Evolutionary conservation across 1,284 basidiomycete genomes (phyloP).

Genomic region (Ustilago tritici): DNA sequence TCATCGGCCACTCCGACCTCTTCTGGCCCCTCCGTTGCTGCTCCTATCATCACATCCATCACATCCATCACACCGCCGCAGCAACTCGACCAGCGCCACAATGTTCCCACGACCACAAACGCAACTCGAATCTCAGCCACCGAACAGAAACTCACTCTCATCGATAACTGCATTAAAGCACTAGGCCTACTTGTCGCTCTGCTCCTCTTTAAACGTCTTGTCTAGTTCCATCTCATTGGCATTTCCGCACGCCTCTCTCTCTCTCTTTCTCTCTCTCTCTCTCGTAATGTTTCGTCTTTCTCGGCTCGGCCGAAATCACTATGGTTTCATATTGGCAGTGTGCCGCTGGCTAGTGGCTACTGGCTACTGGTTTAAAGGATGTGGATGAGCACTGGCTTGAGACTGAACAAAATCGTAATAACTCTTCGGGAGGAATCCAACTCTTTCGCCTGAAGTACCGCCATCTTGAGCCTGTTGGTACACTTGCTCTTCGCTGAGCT

Average conservation of each 20-base stretch:
- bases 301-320: background rate
- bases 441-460: constrained; percentile 28
- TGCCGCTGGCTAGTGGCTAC: background rate
- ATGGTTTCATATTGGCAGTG: background rate
- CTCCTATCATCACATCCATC: background rate
- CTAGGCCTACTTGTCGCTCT: constrained; percentile 43
- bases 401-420: constrained; percentile 53
- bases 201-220: constrained; percentile 42
- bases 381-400: background rate
- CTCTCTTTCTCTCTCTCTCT: background rate
- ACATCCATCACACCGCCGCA: background rate
- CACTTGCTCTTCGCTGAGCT: constrained; percentile 22
- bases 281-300: background rate
- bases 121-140: constrained; percentile 16
- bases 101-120: background rate
- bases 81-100: background rate
- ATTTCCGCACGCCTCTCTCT: constrained; percentile 7
- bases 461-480: constrained; percentile 39
- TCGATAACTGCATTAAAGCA: constrained; percentile 50
- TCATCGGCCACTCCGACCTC: background rate
- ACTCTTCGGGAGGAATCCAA: constrained; percentile 49
- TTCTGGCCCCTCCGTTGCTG: background rate
- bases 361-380: background rate
- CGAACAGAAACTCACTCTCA: constrained; percentile 32
- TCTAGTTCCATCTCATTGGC: constrained; percentile 6